Evolutionary conservation across 2,329 filamentous ascomycete genomes (phyloP).

Genomic region (Alternaria angustiovoidea): DNA sequence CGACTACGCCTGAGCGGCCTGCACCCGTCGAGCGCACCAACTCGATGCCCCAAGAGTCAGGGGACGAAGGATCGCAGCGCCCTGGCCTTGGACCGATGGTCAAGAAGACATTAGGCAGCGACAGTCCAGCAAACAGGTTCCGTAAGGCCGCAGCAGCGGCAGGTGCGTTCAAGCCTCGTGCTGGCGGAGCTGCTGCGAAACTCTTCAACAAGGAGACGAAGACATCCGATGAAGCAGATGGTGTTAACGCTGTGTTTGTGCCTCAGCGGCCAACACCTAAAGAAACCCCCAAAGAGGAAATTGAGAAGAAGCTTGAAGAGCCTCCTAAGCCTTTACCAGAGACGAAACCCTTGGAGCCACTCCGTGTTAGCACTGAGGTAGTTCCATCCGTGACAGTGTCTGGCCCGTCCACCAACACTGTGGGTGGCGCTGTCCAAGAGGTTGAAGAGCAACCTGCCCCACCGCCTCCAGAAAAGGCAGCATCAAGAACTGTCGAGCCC

Average conservation of each 20-base stretch:
- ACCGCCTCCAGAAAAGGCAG: slow-evolving; percentile 44
- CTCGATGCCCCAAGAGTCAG: slow-evolving; percentile 57
- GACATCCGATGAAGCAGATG: slow-evolving; percentile 76
- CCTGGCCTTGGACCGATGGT: slow-evolving; percentile 92
- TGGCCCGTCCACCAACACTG: slow-evolving; percentile 36
- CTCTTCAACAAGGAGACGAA: slow-evolving; percentile 68
- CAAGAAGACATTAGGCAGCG: slow-evolving; percentile 75
- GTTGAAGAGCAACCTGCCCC: slow-evolving; percentile 46
- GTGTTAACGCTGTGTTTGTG: slow-evolving; percentile 87
- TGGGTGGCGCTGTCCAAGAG: slow-evolving; percentile 27
- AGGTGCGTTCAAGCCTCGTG: slow-evolving; percentile 81
- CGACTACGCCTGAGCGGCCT: slow-evolving; percentile 12
- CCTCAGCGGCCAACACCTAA: slow-evolving; percentile 60
- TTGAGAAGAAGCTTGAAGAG: slow-evolving; percentile 38
- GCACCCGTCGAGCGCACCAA: slow-evolving; percentile 49
- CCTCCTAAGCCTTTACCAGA: slow-evolving; percentile 33
- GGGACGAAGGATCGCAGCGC: slow-evolving; percentile 65
- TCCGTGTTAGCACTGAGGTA: slow-evolving; percentile 41
- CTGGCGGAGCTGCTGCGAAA: slow-evolving; percentile 84
- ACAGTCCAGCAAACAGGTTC: slow-evolving; percentile 77
- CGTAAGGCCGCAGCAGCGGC: slow-evolving; percentile 78
- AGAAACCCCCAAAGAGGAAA: slow-evolving; percentile 36
- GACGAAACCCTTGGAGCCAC: slow-evolving; percentile 39
- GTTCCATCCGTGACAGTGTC: slow-evolving; percentile 49
- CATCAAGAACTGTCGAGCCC: slow-evolving; percentile 24